phyloP scores from a whole-genome alignment of 139 green algal species.

The Pleodorina starrii region DNA sequence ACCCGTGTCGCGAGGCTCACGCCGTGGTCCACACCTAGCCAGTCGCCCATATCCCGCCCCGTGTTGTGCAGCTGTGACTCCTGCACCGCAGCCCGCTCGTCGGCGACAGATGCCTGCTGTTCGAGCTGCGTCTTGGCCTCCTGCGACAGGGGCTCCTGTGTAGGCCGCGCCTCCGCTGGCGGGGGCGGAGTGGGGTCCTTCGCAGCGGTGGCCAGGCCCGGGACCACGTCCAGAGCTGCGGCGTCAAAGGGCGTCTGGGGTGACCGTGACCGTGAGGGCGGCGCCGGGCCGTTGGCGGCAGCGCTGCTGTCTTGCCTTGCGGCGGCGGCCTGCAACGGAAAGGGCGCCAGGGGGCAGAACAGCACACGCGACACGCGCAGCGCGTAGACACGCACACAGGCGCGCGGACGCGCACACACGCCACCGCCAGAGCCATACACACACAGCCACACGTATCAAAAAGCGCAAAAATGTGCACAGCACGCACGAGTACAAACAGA shows the following conservation, averaged over 20 bases:
- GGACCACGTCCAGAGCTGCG: not conserved
- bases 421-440: too few species aligned
- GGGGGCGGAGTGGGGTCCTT: not conserved
- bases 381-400: too few species aligned
- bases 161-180: not conserved
- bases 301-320: not conserved
- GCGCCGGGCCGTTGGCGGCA: not conserved
- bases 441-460: too few species aligned
- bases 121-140: not conserved
- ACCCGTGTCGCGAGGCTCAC: slow-evolving; percentile 9
- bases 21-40: slow-evolving; percentile 47
- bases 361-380: not conserved
- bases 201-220: not conserved
- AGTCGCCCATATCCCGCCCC: slow-evolving; percentile 45
- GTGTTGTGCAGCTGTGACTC: slow-evolving; percentile 35
- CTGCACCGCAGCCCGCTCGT: slow-evolving; percentile 31
- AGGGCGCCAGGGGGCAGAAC: not conserved
- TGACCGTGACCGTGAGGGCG: not conserved
- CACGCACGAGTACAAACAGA: too few species aligned
- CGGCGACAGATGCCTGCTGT: not conserved
- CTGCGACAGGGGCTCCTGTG: not conserved
- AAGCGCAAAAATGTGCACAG: too few species aligned
- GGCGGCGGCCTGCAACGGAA: not conserved
- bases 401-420: too few species aligned
- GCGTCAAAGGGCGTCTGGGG: not conserved